A percentile compares a stretch with the other conserved stretches of the same genome.
phyloP scores from a whole-genome alignment of 31 red algal genomes.

The Porphyra umbilicalis region DNA sequence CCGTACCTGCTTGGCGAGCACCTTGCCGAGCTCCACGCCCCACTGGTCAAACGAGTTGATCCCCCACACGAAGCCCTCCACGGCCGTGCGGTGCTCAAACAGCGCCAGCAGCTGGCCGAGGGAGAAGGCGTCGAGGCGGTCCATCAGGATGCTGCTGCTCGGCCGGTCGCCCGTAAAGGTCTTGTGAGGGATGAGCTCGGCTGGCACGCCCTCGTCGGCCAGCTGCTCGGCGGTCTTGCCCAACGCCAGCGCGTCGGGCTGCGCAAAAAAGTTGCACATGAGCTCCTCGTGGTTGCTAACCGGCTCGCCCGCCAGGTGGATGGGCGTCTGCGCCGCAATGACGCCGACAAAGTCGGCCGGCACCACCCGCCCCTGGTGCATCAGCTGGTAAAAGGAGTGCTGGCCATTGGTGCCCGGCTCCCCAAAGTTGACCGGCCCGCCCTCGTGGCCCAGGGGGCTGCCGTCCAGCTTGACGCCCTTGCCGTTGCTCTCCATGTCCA shows the following conservation, averaged over 20 bases:
- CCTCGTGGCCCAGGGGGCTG: slow-evolving; percentile 56
- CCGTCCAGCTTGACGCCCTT: slow-evolving; percentile 83
- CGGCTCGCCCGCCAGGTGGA: slow-evolving; percentile 66
- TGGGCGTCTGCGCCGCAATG: slow-evolving; percentile 76
- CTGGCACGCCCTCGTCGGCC: slow-evolving; percentile 51
- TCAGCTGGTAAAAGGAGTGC: slow-evolving; percentile 98
- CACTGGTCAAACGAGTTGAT: slow-evolving; percentile 99
- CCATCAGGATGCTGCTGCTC: slow-evolving; percentile 57
- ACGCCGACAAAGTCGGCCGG: slow-evolving; percentile 95
- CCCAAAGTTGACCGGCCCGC: slow-evolving; percentile 86
- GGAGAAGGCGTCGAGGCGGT: slow-evolving; percentile 64
- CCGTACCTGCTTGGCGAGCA: slow-evolving; percentile 82
- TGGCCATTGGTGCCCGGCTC: slow-evolving; percentile 98
- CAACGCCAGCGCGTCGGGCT: slow-evolving; percentile 72
- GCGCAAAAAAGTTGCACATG: slow-evolving; percentile 99
- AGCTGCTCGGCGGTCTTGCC: slow-evolving; percentile 87
- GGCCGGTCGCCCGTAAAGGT: slow-evolving; percentile 88
- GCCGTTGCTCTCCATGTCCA: slow-evolving; percentile 96
- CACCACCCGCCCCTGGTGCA: slow-evolving; percentile 88
- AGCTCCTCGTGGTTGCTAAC: slow-evolving; percentile 90
- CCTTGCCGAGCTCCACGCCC: slow-evolving; percentile 97
- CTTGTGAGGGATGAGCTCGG: slow-evolving; percentile 72
- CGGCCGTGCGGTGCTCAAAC: slow-evolving; percentile 93
- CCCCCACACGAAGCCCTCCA: slow-evolving; percentile 97
- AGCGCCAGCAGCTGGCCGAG: slow-evolving; percentile 79